Percentiles rank a stretch among this genome's conserved stretches.
Conservation (phyloP, 768 basidiomycete species). For the Coprinopsis sp. region DNA sequence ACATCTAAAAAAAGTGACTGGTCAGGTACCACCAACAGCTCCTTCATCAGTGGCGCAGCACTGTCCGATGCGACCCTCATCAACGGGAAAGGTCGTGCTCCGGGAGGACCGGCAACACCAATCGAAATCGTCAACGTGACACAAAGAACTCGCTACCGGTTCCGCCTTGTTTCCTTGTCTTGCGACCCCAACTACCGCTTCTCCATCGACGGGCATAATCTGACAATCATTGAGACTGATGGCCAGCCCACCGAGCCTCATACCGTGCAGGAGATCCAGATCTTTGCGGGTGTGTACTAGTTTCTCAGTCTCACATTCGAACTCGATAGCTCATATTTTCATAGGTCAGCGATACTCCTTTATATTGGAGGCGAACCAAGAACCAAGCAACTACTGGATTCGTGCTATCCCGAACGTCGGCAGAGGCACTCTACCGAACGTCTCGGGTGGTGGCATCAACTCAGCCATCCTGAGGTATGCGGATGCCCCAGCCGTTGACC, state of each 20-base stretch:
- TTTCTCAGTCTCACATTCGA: neutral
- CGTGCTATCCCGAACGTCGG: constrained; percentile 28
- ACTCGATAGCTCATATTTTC: neutral
- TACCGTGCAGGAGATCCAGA: constrained; percentile 35
- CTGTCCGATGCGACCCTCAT: constrained; percentile 41
- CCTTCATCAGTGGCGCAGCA: constrained; percentile 16
- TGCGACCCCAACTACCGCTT: constrained; percentile 44
- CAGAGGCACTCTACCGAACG: constrained; percentile 10
- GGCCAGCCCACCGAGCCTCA: constrained; percentile 29
- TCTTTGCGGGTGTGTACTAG: constrained; percentile 29
- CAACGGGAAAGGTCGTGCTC: constrained; percentile 47
- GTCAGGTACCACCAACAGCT: constrained; percentile 32
- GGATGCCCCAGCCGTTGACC: constrained; percentile 35
- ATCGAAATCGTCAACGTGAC: constrained; percentile 44
- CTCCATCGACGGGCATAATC: constrained; percentile 38
- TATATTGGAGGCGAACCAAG: constrained; percentile 34
- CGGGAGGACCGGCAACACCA: constrained; percentile 32
- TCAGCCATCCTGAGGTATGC: constrained; percentile 50
- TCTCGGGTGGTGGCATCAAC: constrained; percentile 36
- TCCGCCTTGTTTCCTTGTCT: constrained; percentile 48
- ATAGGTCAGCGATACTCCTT: constrained; percentile 43
- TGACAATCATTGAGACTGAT: constrained; percentile 41
- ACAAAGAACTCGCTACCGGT: constrained; percentile 42
- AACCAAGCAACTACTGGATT: constrained; percentile 41
- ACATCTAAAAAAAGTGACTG: too few relatives aligned